Percentiles rank a stretch among this genome's conserved stretches.
These are phyloP conservation scores for Umbilicus rupestris DNA, from an alignment of 164 flowering plant species.

Conservation along the genomic window DNA sequence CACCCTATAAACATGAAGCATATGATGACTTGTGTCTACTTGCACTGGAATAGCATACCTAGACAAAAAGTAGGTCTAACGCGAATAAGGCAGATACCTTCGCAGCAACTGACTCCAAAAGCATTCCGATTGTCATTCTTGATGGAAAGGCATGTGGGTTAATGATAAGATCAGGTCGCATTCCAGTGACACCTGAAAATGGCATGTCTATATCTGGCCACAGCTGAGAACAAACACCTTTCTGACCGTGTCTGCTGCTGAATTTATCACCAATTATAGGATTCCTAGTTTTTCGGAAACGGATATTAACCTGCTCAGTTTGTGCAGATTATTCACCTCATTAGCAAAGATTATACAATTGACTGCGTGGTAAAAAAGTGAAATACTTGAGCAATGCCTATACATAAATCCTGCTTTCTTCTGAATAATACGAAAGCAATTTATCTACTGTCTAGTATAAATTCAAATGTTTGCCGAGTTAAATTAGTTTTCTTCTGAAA, in stretches of 20 bases:
- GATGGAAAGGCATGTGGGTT: conserved; percentile 99
- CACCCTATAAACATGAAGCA: conserved; percentile 43
- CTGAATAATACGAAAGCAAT: too few relatives aligned
- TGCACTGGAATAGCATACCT: background rate
- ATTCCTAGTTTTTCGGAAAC: conserved; percentile 75
- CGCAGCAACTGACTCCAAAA: conserved; percentile 89
- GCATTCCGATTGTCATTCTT: conserved; percentile 95
- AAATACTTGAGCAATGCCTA: background rate
- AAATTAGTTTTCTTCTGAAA: too few relatives aligned
- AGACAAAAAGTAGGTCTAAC: background rate
- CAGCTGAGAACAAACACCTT: conserved; percentile 95
- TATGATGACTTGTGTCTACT: background rate
- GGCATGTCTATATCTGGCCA: conserved; percentile 98
- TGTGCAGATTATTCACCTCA: background rate
- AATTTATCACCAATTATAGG: conserved; percentile 95
- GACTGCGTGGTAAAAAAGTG: background rate
- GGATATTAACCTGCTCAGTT: conserved; percentile 60
- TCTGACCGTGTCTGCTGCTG: conserved; percentile 98
- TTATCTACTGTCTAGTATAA: too few relatives aligned
- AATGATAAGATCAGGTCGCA: conserved; percentile 94
- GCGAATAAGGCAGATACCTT: conserved; percentile 43
- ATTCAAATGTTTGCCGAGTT: background rate
- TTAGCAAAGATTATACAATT: background rate
- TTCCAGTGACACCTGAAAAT: conserved; percentile 81
- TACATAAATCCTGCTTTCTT: too few relatives aligned